phyloP scores from a whole-genome alignment of 2,329 filamentous ascomycete genomes.

The Sporothrix pseudoabietina region DNA sequence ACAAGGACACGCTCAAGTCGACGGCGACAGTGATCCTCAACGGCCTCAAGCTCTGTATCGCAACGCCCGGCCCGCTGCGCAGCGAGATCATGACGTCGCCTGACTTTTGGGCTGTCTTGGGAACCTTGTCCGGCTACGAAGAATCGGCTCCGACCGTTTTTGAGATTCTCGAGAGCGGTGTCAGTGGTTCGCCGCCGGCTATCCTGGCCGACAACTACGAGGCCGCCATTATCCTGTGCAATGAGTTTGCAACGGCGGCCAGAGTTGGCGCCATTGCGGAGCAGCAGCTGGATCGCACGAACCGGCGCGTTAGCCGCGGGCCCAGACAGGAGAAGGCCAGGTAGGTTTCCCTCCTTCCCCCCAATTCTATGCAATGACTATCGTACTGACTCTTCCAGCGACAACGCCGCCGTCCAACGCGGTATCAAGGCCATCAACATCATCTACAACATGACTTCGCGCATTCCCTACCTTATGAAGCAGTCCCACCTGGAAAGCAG shows the following conservation, averaged over 20 bases:
- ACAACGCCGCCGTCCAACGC: slow-evolving; percentile 72
- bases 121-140: slow-evolving; percentile 68
- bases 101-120: slow-evolving; percentile 93
- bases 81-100: slow-evolving; percentile 95
- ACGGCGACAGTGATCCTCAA: slow-evolving; percentile 75
- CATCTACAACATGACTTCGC: slow-evolving; percentile 77
- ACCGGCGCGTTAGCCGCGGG: slow-evolving; percentile 41
- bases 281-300: slow-evolving; percentile 62
- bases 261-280: slow-evolving; percentile 71
- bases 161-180: slow-evolving; percentile 78
- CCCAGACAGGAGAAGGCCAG: slow-evolving; percentile 58
- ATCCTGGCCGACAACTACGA: slow-evolving; percentile 97
- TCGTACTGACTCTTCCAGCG: slow-evolving; percentile 47
- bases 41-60: slow-evolving; percentile 78
- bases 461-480: slow-evolving; percentile 83
- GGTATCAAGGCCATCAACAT: slow-evolving; percentile 79
- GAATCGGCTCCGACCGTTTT: slow-evolving; percentile 80
- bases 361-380: background rate
- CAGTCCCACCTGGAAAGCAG: slow-evolving; percentile 88
- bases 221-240: slow-evolving; percentile 77
- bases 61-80: slow-evolving; percentile 72
- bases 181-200: slow-evolving; percentile 72
- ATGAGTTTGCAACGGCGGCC: slow-evolving; percentile 84
- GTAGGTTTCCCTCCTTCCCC: slow-evolving; percentile 45
- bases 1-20: slow-evolving; percentile 73